Percentiles rank a stretch among this genome's conserved stretches.
These are phyloP conservation scores for Ceriops tagal DNA, from an alignment of 345 rosid species.

Conservation along the genomic window DNA sequence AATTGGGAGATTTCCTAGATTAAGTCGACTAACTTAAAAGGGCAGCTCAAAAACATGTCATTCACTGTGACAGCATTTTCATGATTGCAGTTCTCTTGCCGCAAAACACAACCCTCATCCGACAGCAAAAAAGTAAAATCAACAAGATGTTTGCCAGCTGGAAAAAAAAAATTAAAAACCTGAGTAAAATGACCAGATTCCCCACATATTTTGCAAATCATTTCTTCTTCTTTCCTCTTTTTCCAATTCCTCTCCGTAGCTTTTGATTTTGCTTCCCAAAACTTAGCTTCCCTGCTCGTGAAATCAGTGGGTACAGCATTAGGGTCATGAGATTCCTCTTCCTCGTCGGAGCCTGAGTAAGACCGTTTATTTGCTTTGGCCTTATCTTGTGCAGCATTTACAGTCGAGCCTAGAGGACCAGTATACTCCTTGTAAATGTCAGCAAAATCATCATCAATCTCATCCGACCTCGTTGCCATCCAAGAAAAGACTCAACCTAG, in stretches of 20 bases:
- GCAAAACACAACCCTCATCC: neutral
- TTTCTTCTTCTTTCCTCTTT: slow-evolving; percentile 97
- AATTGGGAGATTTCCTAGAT: neutral
- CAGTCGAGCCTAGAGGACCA: slow-evolving; percentile 55
- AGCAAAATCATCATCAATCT: slow-evolving; percentile 85
- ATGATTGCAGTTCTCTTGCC: no score
- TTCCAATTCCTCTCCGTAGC: slow-evolving; percentile 99
- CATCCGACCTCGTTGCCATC: slow-evolving; percentile 82
- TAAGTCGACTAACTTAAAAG: no score
- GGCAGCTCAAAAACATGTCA: no score
- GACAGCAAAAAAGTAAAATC: neutral
- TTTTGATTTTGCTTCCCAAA: slow-evolving; percentile 98
- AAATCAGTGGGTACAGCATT: slow-evolving; percentile 98
- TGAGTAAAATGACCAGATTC: slow-evolving; percentile 98
- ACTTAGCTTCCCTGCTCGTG: slow-evolving; percentile 96
- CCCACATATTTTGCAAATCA: slow-evolving; percentile 96
- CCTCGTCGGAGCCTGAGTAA: slow-evolving; percentile 62
- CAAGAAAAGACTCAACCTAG: slow-evolving; percentile 10
- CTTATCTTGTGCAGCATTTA: slow-evolving; percentile 44
- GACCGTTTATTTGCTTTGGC: slow-evolving; percentile 48
- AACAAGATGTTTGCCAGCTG: neutral
- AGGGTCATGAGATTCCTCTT: slow-evolving; percentile 77
- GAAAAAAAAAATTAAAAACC: slow-evolving; percentile 32
- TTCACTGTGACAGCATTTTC: no score
- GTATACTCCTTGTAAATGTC: slow-evolving; percentile 97